Conservation (phyloP, 208 protist genomes). For the Endotrypanum monterogeii region DNA sequence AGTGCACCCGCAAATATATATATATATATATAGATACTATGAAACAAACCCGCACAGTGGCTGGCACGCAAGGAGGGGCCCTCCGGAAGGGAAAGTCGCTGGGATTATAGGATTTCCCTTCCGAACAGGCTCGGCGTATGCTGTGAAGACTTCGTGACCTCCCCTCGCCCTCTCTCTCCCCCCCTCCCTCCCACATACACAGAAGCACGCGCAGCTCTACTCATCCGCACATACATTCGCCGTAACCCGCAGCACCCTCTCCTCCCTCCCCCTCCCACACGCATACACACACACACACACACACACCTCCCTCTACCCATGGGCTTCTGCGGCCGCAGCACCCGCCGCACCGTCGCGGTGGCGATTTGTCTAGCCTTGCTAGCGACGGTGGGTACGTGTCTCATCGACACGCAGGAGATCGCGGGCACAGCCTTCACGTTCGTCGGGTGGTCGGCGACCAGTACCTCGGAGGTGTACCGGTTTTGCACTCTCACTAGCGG, state of each 20-base stretch:
- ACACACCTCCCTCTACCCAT: neutral
- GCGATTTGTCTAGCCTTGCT: neutral
- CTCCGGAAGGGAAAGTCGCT: too few species aligned
- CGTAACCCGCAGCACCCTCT: too few species aligned
- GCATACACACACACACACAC: neutral
- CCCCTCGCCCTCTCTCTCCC: too few species aligned
- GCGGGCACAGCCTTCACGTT: neutral
- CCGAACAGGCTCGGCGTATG: too few species aligned
- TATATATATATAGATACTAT: too few species aligned
- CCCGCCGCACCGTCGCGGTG: neutral
- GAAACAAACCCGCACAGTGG: too few species aligned
- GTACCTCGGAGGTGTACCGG: neutral
- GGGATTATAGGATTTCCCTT: too few species aligned
- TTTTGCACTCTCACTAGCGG: neutral
- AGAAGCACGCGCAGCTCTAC: neutral
- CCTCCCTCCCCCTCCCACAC: neutral
- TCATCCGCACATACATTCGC: too few species aligned
- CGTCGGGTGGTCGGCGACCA: neutral
- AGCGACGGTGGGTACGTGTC: neutral
- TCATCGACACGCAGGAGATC: conserved; percentile 4
- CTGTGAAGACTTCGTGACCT: too few species aligned
- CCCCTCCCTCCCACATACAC: neutral
- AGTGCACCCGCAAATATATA: too few species aligned
- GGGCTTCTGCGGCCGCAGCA: neutral
- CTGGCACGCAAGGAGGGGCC: too few species aligned